A percentile compares a stretch with the other conserved stretches of the same genome.
Conservation (phyloP, 1,139 yeast genomes). For the Hemisphaericaspora xylofermentans region DNA sequence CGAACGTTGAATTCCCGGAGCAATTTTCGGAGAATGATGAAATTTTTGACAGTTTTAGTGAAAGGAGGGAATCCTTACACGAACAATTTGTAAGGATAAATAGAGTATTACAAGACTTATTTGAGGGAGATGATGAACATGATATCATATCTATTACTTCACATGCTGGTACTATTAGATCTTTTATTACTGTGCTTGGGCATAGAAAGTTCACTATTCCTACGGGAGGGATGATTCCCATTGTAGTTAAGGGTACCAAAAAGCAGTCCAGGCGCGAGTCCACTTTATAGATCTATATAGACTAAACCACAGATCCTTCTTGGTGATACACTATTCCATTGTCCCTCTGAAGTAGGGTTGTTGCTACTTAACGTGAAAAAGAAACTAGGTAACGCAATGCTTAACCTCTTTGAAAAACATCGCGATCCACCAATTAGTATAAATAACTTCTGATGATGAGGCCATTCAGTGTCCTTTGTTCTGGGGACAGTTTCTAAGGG, state of each 20-base stretch:
- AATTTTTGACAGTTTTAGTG: conserved; percentile 41
- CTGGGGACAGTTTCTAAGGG: too few species aligned
- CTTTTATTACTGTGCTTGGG: conserved; percentile 56
- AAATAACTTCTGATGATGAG: too few species aligned
- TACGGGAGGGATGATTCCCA: conserved; percentile 69
- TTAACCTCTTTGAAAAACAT: too few species aligned
- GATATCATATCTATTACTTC: conserved; percentile 52
- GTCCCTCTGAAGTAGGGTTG: too few species aligned
- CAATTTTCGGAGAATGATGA: conserved; percentile 51
- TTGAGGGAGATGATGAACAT: conserved; percentile 38
- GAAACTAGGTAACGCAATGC: too few species aligned
- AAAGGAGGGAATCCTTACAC: conserved; percentile 31
- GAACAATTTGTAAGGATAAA: conserved; percentile 54
- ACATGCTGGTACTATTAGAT: conserved; percentile 63
- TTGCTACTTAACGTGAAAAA: neutral
- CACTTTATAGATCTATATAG: neutral
- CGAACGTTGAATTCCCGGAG: conserved; percentile 41
- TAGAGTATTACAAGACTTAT: conserved; percentile 50
- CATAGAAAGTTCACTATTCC: conserved; percentile 58
- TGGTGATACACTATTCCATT: too few species aligned
- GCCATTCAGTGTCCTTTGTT: too few species aligned
- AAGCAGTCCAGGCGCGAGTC: neutral
- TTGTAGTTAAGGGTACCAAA: conserved; percentile 46
- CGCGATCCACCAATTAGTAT: too few species aligned
- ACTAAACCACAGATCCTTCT: too few species aligned